phyloP scores from a whole-genome alignment of 2,329 filamentous ascomycete species.

The Pestalotiopsis sp. region DNA sequence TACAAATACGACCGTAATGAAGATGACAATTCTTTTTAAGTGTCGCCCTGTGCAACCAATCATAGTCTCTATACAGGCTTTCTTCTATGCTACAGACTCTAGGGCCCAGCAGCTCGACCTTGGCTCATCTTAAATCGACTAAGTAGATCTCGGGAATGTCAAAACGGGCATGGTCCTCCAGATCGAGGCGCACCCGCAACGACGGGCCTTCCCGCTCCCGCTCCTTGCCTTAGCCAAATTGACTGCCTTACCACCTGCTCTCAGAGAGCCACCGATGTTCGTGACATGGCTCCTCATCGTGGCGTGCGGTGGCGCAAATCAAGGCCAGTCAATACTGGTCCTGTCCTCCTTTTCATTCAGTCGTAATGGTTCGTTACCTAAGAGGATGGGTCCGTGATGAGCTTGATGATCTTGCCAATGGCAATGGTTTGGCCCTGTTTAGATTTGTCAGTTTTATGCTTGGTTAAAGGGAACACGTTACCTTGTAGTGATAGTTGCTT shows the following conservation, averaged over 20 bases:
- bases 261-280: background rate
- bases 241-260: background rate
- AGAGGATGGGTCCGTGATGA: conserved; percentile 52
- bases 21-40: background rate
- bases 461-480: conserved; percentile 20
- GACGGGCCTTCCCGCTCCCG: background rate
- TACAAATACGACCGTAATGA: background rate
- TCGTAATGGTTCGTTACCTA: conserved; percentile 18
- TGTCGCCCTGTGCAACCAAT: background rate
- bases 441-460: conserved; percentile 25
- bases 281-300: background rate
- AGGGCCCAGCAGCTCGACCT: background rate
- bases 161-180: background rate
- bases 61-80: background rate
- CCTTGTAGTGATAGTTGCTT: conserved; percentile 33
- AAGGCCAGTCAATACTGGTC: background rate
- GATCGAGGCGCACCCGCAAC: background rate
- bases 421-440: conserved; percentile 94
- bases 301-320: background rate
- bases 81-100: background rate
- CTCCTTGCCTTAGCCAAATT: background rate
- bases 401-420: conserved; percentile 98
- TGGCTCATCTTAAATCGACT: background rate
- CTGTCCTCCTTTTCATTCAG: background rate
- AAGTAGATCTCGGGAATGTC: background rate